A percentile compares a stretch with the other conserved stretches of the same genome.
These are phyloP conservation scores for Penicillium glabrum DNA, from an alignment of 2,329 filamentous ascomycete species.

Conservation along the genomic window DNA sequence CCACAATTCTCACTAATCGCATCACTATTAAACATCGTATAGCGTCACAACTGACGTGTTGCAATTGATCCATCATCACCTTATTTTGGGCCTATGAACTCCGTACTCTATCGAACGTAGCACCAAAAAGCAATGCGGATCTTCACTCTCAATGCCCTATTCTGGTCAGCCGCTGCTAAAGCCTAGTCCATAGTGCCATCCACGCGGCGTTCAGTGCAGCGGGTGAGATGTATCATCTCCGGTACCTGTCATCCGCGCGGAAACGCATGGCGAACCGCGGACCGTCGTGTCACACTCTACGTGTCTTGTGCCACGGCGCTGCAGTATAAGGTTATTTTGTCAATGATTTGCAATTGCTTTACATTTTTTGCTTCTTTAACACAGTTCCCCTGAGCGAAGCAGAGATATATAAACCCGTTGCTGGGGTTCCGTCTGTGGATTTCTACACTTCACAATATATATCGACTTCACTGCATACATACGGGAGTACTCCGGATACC, in stretches of 20 bases:
- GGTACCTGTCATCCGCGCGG: constrained; percentile 14
- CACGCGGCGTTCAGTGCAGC: neutral
- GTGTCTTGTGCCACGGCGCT: constrained; percentile 8
- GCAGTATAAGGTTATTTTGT: constrained; percentile 8
- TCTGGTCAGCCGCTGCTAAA: neutral
- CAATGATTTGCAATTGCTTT: constrained; percentile 3
- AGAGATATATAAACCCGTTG: constrained; percentile 5
- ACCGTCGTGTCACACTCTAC: constrained; percentile 7
- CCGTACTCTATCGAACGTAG: neutral
- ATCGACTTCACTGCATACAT: neutral
- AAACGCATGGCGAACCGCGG: constrained; percentile 10
- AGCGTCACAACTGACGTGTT: neutral
- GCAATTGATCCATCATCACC: neutral
- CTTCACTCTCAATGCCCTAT: neutral
- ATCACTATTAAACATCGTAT: constrained; percentile 1
- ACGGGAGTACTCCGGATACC: neutral
- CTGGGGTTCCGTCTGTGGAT: constrained; percentile 6
- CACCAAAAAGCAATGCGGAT: neutral
- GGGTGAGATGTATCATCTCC: neutral
- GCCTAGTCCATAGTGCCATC: neutral
- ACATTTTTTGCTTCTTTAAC: neutral
- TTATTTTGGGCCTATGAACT: neutral
- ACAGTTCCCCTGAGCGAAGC: neutral
- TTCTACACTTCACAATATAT: neutral
- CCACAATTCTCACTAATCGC: neutral